Evolutionary conservation across 306 rosid genomes (phyloP), one percentile per base, ranked within the genome.

Genomic region (Trichosanthes cucumerina): DNA sequence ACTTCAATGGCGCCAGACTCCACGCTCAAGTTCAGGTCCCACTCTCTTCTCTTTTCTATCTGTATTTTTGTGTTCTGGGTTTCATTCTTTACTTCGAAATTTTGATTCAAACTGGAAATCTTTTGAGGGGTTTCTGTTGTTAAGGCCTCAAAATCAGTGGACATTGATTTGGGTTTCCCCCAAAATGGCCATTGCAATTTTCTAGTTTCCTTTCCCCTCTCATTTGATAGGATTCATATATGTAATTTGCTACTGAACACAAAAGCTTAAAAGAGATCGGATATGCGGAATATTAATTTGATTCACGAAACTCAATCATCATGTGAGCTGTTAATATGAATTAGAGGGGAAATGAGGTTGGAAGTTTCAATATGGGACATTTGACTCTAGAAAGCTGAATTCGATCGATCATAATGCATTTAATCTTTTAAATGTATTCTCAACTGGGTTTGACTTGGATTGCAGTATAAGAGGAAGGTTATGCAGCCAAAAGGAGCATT

Each of bases 1-100:
- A 89, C 75, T 91, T 95, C 88, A 79, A 80, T 47, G 97, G 99
- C 82, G 69, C 89, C 81, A 92, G 89, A 83, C 88, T 94, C 56
- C 90, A 81, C 16, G 34, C 90, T 43, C 96, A 92, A 60, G 9
- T 92, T 75, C 98, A 94, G 97, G 98, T 93, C 71, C 68, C 79
- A 58, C 44, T 59, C 78, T 70, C 10, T 6, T 14, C 19, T 31
- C 39, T 60, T 59, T 4, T 5, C 24, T 53, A 7, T 26, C 79
- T 79, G 31, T 80, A 18, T 79, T 60, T 60, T 52, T 68, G 69
- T 59, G 6, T 66, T 47, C 74, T 77, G n/a, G 38, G 9, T 13
- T 14, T 31, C 3, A 15, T 13, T 14, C 16, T 68, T 49, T 8
- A 3, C 43, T 63, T 23, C 49, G 15, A 24, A 54, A 36, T 70